Evolutionary conservation across 2,329 filamentous ascomycete genomes (phyloP).

Genomic region (Claviceps africana): DNA sequence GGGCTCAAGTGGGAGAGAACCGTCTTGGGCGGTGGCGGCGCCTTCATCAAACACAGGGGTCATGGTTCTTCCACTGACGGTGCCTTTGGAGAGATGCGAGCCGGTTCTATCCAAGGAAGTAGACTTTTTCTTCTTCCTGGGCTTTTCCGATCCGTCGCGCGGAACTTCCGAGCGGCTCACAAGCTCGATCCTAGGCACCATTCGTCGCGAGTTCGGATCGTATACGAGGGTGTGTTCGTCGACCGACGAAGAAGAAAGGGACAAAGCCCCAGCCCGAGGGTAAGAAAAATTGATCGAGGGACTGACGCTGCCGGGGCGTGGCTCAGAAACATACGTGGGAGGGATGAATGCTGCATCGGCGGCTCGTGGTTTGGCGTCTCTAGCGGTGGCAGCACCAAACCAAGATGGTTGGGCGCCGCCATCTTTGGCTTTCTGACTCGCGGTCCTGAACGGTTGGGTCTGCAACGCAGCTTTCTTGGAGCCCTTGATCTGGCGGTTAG

Average conservation of each 20-base stretch:
- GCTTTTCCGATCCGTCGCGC: slow-evolving; percentile 25
- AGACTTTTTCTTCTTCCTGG: slow-evolving; percentile 28
- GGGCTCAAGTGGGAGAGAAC: not conserved
- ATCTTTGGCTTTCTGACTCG: slow-evolving; percentile 35
- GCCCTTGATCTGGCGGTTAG: slow-evolving; percentile 16
- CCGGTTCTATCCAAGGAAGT: slow-evolving; percentile 24
- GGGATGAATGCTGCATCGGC: slow-evolving; percentile 26
- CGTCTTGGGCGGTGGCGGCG: not conserved
- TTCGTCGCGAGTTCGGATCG: slow-evolving; percentile 51
- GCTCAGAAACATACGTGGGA: slow-evolving; percentile 16
- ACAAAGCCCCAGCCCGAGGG: slow-evolving; percentile 30
- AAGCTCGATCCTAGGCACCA: slow-evolving; percentile 36
- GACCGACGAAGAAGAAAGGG: slow-evolving; percentile 11
- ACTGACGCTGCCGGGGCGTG: slow-evolving; percentile 31
- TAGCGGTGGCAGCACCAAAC: slow-evolving; percentile 31
- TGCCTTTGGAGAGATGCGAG: slow-evolving; percentile 36
- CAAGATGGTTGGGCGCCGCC: slow-evolving; percentile 29
- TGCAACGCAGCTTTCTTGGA: slow-evolving; percentile 28
- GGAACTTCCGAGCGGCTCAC: slow-evolving; percentile 28
- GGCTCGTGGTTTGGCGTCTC: slow-evolving; percentile 32
- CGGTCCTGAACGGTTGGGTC: slow-evolving; percentile 36
- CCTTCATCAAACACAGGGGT: slow-evolving; percentile 30
- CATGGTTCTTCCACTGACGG: slow-evolving; percentile 32
- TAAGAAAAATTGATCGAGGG: slow-evolving; percentile 47
- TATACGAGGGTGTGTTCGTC: slow-evolving; percentile 38